These are phyloP conservation scores for Striga asiatica DNA, from an alignment of 257 asterid species.

Conservation along the genomic window DNA sequence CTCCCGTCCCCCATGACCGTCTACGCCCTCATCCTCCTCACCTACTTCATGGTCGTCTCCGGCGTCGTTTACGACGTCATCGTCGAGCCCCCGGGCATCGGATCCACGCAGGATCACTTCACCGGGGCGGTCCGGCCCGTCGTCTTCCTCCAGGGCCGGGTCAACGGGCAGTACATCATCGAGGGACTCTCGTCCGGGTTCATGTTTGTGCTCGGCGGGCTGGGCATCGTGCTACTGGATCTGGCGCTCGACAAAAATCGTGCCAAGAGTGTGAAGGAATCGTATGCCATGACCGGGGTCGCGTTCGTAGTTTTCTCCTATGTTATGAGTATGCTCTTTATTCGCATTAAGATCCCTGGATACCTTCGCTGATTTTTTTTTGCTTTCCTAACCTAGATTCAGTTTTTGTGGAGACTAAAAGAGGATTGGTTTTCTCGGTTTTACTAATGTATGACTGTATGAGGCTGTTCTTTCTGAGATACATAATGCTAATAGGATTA, in stretches of 20 bases:
- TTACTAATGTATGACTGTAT: too few species aligned
- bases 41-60: constrained; percentile 95
- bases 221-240: constrained; percentile 80
- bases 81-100: constrained; percentile 94
- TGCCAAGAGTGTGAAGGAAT: constrained; percentile 73
- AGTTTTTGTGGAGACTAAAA: too few species aligned
- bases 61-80: constrained; percentile 93
- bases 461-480: too few species aligned
- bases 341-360: constrained; percentile 87
- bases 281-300: constrained; percentile 68
- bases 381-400: too few species aligned
- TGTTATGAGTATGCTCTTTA: constrained; percentile 85
- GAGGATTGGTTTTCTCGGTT: too few species aligned
- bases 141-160: constrained; percentile 81
- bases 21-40: constrained; percentile 66
- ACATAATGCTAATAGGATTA: too few species aligned
- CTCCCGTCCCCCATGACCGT: constrained; percentile 97
- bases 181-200: constrained; percentile 90
- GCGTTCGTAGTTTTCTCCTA: constrained; percentile 63
- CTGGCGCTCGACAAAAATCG: constrained; percentile 72
- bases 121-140: constrained; percentile 83
- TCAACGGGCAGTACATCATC: constrained; percentile 89
- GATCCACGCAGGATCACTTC: constrained; percentile 72
- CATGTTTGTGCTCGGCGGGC: constrained; percentile 89
- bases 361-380: constrained; percentile 69